Percentiles rank a stretch among this genome's conserved stretches.
Evolutionary conservation across 2,329 filamentous ascomycete genomes (phyloP).

Genomic region (Fusarium sp.): DNA sequence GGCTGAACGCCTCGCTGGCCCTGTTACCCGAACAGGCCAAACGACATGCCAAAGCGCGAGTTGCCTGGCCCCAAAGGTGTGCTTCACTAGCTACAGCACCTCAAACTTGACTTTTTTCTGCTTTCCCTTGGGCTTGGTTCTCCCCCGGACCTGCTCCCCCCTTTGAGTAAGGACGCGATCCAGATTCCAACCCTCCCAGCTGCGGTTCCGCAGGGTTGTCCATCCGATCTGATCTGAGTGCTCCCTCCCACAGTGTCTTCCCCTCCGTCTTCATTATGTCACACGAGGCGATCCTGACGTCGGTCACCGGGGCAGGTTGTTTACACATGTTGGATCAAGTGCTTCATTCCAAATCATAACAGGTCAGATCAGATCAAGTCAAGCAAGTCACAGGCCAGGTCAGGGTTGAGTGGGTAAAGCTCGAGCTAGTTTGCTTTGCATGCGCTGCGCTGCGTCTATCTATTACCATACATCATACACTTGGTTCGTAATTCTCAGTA

Average conservation of each 20-base stretch:
- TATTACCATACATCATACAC: conserved; percentile 28
- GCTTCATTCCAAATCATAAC: conserved; percentile 21
- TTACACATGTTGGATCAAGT: conserved; percentile 8
- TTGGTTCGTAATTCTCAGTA: conserved; percentile 27
- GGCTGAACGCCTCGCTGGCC: conserved; percentile 8
- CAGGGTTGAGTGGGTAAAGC: conserved; percentile 6
- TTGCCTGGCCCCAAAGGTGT: background rate
- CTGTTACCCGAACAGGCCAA: background rate
- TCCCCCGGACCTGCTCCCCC: background rate
- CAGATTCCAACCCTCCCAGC: conserved; percentile 3
- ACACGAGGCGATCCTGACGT: conserved; percentile 32
- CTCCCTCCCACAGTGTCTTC: conserved; percentile 12
- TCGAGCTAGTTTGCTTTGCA: conserved; percentile 17
- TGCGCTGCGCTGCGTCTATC: conserved; percentile 26
- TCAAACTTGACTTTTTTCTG: background rate
- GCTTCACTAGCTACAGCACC: background rate
- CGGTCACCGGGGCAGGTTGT: conserved; percentile 11
- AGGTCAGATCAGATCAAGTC: conserved; percentile 3
- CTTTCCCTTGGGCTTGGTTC: background rate
- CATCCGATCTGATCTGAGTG: conserved; percentile 12
- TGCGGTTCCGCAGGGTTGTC: conserved; percentile 37
- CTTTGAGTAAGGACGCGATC: background rate
- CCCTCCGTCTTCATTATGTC: conserved; percentile 12
- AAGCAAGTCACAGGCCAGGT: background rate
- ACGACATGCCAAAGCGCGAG: background rate